phyloP scores from a whole-genome alignment of 2,329 filamentous ascomycete species.

The Didymella pinodella region DNA sequence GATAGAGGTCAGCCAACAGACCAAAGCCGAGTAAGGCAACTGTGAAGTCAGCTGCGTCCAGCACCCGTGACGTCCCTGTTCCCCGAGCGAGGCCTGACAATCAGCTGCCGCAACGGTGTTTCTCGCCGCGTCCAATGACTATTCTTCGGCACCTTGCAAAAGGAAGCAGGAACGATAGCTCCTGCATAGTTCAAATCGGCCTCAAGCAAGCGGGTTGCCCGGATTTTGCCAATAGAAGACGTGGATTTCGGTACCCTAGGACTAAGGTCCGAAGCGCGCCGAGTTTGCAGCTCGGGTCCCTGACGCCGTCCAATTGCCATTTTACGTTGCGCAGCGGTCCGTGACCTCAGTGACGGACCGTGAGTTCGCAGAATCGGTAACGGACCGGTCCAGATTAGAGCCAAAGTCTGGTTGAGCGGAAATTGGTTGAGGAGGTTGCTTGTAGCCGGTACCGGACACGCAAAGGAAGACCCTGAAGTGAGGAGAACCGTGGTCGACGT shows the following conservation, averaged over 20 bases:
- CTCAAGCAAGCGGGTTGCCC: constrained; percentile 13
- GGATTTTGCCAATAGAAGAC: constrained; percentile 1
- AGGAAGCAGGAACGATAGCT: neutral
- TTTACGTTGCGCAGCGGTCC: constrained; percentile 17
- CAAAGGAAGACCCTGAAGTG: constrained; percentile 8
- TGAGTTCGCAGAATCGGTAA: constrained; percentile 18
- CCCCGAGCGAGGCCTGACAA: constrained; percentile 4
- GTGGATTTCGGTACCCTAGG: constrained; percentile 17
- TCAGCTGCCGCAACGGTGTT: constrained; percentile 1
- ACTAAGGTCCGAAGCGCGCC: constrained; percentile 21
- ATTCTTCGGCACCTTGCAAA: neutral
- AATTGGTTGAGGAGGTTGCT: constrained; percentile 16
- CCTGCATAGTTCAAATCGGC: constrained; percentile 3
- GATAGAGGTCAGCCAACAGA: constrained; percentile 1
- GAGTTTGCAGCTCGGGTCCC: constrained; percentile 10
- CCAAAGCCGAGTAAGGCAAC: constrained; percentile 1
- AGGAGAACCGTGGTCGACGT: constrained; percentile 13
- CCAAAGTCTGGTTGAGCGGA: constrained; percentile 14
- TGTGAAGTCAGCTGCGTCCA: constrained; percentile 5
- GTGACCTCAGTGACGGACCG: constrained; percentile 17
- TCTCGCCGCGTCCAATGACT: neutral
- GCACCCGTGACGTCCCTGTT: constrained; percentile 11
- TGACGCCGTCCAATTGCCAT: constrained; percentile 13
- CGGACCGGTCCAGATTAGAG: constrained; percentile 21
- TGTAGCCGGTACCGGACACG: constrained; percentile 6